Percentiles rank a stretch among this genome's conserved stretches.
phyloP scores from a whole-genome alignment of 805 yeast species.

The Yamadazyma laniorum region DNA sequence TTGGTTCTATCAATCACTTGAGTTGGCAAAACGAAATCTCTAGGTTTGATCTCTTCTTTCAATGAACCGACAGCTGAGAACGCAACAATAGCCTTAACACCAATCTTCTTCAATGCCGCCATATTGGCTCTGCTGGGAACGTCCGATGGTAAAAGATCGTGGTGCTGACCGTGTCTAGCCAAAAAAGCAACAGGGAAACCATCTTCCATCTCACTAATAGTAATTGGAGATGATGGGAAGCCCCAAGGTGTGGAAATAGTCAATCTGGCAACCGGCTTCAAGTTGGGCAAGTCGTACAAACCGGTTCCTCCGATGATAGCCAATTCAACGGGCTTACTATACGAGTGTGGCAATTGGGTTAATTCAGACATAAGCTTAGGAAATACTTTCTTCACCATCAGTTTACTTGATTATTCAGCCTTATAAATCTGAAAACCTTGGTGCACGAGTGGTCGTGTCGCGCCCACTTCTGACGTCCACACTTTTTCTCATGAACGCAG shows the following conservation, averaged over 20 bases:
- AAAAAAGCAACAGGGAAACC: conserved; percentile 91
- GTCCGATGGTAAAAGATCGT: conserved; percentile 84
- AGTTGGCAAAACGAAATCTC: conserved; percentile 95
- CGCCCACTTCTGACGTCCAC: too few relatives aligned
- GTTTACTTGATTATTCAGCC: too few relatives aligned
- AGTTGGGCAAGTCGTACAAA: conserved; percentile 78
- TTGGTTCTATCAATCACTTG: conserved; percentile 97
- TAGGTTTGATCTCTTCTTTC: conserved; percentile 83
- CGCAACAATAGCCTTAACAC: conserved; percentile 85
- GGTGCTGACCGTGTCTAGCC: conserved; percentile 92
- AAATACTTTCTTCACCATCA: conserved; percentile 9
- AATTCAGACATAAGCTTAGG: conserved; percentile 8
- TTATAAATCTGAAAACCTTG: too few relatives aligned
- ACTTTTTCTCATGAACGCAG: neutral
- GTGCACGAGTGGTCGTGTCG: too few relatives aligned
- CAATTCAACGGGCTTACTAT: conserved; percentile 65
- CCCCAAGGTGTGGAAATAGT: conserved; percentile 97
- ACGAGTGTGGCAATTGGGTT: conserved; percentile 47
- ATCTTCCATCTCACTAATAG: conserved; percentile 71
- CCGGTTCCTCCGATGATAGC: conserved; percentile 99
- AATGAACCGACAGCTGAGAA: conserved; percentile 96
- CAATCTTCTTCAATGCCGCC: conserved; percentile 87
- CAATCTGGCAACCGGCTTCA: conserved; percentile 81
- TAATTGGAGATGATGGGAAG: conserved; percentile 88
- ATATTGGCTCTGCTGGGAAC: conserved; percentile 94